Percentiles rank a stretch among this genome's conserved stretches.
Conservation (phyloP, 305 asterid species). For the Nicotiana rustica region DNA sequence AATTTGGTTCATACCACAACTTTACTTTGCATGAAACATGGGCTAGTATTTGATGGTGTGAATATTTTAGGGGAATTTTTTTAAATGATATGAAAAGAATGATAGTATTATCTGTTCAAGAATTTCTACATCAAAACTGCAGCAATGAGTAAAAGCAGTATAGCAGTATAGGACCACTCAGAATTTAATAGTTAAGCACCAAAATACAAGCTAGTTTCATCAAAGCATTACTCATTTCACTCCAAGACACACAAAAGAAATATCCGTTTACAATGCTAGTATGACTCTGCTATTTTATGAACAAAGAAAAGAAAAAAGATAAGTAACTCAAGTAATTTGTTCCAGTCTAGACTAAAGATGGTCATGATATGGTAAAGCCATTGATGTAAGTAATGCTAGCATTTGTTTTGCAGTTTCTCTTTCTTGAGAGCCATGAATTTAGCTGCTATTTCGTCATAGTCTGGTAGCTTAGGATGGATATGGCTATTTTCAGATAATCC, state of each 20-base stretch:
- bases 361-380: background rate
- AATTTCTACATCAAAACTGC: background rate
- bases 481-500: conserved; percentile 45
- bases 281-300: background rate
- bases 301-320: background rate
- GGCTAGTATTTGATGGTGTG: background rate
- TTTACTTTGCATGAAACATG: background rate
- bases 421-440: conserved; percentile 74
- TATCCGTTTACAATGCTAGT: background rate
- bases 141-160: background rate
- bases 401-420: conserved; percentile 43
- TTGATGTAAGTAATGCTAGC: background rate
- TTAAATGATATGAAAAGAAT: background rate
- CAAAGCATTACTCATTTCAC: background rate
- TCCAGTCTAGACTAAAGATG: background rate
- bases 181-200: background rate
- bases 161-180: background rate
- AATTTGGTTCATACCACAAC: no score
- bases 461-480: conserved; percentile 93
- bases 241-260: background rate
- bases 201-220: background rate
- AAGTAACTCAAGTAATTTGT: background rate
- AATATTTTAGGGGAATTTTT: background rate
- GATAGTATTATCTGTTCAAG: background rate
- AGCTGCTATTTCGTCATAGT: conserved; percentile 77